Evolutionary conservation across 2,329 filamentous ascomycete genomes (phyloP).

Genomic region (Fusarium sp.): DNA sequence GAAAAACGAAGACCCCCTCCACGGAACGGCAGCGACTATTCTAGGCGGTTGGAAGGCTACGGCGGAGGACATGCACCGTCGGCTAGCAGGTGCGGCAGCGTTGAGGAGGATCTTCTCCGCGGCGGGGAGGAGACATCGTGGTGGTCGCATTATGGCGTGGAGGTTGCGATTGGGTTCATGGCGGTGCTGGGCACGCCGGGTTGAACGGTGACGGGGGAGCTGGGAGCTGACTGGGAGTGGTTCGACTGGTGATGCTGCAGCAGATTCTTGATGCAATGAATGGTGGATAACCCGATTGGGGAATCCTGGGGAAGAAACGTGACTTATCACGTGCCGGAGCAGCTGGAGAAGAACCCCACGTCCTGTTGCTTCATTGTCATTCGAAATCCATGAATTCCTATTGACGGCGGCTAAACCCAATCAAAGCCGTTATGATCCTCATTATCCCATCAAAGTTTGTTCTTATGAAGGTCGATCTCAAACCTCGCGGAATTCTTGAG

Average conservation of each 20-base stretch:
- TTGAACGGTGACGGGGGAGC: slow-evolving; percentile 4
- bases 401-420: slow-evolving; percentile 23
- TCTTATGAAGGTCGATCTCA: not conserved
- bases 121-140: slow-evolving; percentile 45
- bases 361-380: not conserved
- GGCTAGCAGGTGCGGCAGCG: slow-evolving; percentile 30
- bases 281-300: slow-evolving; percentile 30
- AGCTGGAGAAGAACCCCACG: slow-evolving; percentile 3
- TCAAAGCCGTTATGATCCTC: not conserved
- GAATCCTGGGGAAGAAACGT: slow-evolving; percentile 36
- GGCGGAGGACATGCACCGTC: slow-evolving; percentile 47
- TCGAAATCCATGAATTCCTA: slow-evolving; percentile 9
- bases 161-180: slow-evolving; percentile 44
- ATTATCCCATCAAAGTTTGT: not conserved
- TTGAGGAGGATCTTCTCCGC: slow-evolving; percentile 43
- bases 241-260: slow-evolving; percentile 34
- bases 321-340: slow-evolving; percentile 31
- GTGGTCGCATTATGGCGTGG: slow-evolving; percentile 47
- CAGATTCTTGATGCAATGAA: slow-evolving; percentile 31
- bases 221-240: slow-evolving; percentile 26
- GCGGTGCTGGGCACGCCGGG: slow-evolving; percentile 23
- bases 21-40: slow-evolving; percentile 30
- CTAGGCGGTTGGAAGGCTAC: slow-evolving; percentile 37
- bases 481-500: not conserved
- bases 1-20: slow-evolving; percentile 44